phyloP scores from a whole-genome alignment of 441 rosid genomes.

The Breynia disticha region DNA sequence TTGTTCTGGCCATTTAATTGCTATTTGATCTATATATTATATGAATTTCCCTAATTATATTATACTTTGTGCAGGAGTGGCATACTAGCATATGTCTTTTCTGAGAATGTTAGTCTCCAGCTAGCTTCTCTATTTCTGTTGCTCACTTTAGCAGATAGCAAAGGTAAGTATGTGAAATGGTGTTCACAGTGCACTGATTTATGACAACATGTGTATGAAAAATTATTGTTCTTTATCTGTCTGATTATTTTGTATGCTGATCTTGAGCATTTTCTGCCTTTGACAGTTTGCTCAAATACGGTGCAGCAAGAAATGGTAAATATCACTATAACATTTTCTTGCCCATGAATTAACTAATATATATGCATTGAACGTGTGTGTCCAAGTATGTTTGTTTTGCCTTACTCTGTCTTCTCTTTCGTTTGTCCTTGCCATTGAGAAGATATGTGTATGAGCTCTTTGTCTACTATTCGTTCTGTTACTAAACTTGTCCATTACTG shows the following conservation, averaged over 20 bases:
- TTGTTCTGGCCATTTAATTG: too few relatives aligned
- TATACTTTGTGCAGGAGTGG: conserved; percentile 32
- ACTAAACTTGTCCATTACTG: too few relatives aligned
- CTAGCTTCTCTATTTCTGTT: conserved; percentile 44
- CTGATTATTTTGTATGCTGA: conserved; percentile 22
- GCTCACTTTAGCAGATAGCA: conserved; percentile 38
- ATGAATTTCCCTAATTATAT: conserved; percentile 2
- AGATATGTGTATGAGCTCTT: too few relatives aligned
- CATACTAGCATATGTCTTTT: conserved; percentile 32
- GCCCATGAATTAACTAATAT: conserved; percentile 4
- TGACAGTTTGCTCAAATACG: conserved; percentile 20
- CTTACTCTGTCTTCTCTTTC: too few relatives aligned
- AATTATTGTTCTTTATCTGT: background rate
- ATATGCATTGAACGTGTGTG: background rate
- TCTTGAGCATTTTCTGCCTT: conserved; percentile 25
- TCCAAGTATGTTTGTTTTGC: too few relatives aligned
- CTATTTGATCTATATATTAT: background rate
- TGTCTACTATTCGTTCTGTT: too few relatives aligned
- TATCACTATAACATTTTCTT: conserved; percentile 3
- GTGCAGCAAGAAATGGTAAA: conserved; percentile 32
- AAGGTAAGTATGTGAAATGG: conserved; percentile 29
- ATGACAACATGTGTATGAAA: background rate
- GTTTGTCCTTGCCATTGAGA: too few relatives aligned
- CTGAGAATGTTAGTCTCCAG: conserved; percentile 34
- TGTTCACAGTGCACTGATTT: background rate